Base-by-base conservation (phyloP, 164 flowering plant species). In the Santalum album region DNA sequence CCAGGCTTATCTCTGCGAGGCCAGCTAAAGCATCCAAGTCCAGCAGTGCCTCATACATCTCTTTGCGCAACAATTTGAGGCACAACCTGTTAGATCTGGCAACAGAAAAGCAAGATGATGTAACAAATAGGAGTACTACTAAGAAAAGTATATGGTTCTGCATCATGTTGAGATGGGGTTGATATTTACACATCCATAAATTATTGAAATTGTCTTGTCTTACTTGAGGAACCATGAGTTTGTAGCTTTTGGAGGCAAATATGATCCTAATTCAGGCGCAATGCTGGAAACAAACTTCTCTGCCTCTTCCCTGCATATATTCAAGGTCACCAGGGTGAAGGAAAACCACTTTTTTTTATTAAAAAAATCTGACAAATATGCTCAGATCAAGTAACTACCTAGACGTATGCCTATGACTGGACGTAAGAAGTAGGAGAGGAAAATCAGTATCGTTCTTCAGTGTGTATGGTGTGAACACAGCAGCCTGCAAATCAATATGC, bases 151-250 rank as follows among this genome's bases (percentile, higher is more conserved):
- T n/a, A n/a, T n/a, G n/a, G n/a, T n/a, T n/a, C n/a, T n/a, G n/a
- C n/a, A n/a, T n/a, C n/a, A n/a, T n/a, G n/a, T n/a, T n/a, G n/a
- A n/a, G n/a, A n/a, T n/a, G n/a, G n/a, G n/a, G n/a, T n/a, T n/a
- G n/a, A n/a, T n/a, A n/a, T n/a, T n/a, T n/a, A n/a, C n/a, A 29
- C 26, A 56, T 32, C 9, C 46, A 38, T n/a, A 42, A 12, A 25
- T 38, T 38, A 22, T 3, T 21, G 51, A 22, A 56, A 17, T 42
- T 27, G 24, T 43, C 1, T 10, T 10, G 55, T 66, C 83, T 72
- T 80, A 92, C 99, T 79, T 89, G 62, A 71, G 62, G 65, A 89
- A 78, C 96, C 96, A 92, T 23, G 96, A 87, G 54, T 56, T 61
- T 6, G 57, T 70, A 47, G 87, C 75, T 22, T 72, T 67, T 52